Base-by-base conservation (phyloP, 164 flowering plant genomes). In the Chimonanthus salicifolius region DNA sequence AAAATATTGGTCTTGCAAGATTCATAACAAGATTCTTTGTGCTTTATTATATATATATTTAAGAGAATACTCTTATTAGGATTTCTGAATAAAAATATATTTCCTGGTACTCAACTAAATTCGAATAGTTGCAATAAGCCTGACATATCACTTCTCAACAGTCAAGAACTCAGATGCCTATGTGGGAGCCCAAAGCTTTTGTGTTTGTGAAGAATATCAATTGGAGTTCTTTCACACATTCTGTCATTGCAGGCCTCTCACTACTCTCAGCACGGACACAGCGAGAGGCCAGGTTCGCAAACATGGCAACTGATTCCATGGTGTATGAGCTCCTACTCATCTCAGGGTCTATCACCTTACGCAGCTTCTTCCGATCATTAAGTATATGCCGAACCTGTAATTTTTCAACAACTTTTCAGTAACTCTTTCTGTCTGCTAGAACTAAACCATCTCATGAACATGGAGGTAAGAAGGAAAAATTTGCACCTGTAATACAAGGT, bases 261-360 rank as follows among this genome's bases (percentile, higher is more conserved):
- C 80, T 83, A 70, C 99, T 88, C 71, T 94, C 93, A n/a, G 58
- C 71, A 21, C 97, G 88, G 3, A 92, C 92, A 69, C 99, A 96
- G 3, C 97, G 89, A 54, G 98, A 92, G 72, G 97, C 99, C 68
- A 96, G 79, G 80, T 90, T 91, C 45, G 98, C 97, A 84, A 84
- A 94, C 93, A 90, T 88, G 67, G 82, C 79, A 70, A 91, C 75
- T 4, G 99, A 90, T 75, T 94, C 97, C 82, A 89, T 75, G 43
- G 86, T 85, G 85, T 90, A 92, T 5, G 97, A 85, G 78, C 82
- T 86, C 64, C 91, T 82, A 54, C 75, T 70, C 82, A 94, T 75
- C 62, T 92, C 94, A 72, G 94, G 95, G 77, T 96, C 99, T 54
- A 92, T 87, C 70, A 93, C 85, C 81, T 87, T 93, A 1, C 89